A percentile compares a stretch with the other conserved stretches of the same genome.
Evolutionary conservation across 352 stramenopile species (phyloP).

Genomic region (Globisporangium abappressorium): DNA sequence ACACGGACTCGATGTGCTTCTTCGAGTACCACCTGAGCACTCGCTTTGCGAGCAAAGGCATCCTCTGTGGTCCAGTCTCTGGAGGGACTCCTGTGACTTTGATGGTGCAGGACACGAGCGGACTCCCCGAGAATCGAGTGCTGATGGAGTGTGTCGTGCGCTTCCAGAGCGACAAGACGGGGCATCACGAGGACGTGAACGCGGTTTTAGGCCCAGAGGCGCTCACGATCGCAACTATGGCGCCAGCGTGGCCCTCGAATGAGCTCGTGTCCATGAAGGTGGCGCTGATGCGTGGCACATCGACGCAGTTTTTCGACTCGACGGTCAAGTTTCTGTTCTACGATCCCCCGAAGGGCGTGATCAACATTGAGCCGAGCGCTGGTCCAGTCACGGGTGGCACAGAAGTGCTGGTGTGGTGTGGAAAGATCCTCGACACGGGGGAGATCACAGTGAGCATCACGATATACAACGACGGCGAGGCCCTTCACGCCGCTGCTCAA

Average conservation of each 20-base stretch:
- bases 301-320: conserved; percentile 39
- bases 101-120: conserved; percentile 33
- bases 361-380: conserved; percentile 53
- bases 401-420: conserved; percentile 50
- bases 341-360: conserved; percentile 59
- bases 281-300: conserved; percentile 21
- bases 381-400: conserved; percentile 55
- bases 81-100: conserved; percentile 50
- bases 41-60: conserved; percentile 35
- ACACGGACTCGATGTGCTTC: conserved; percentile 56
- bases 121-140: conserved; percentile 36
- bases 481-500: not conserved
- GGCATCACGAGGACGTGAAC: conserved; percentile 25
- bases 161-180: conserved; percentile 39
- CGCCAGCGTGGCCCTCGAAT: conserved; percentile 55
- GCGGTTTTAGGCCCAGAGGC: conserved; percentile 37
- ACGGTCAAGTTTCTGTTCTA: conserved; percentile 69
- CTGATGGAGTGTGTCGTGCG: conserved; percentile 44
- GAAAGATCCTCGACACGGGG: conserved; percentile 63
- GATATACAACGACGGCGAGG: conserved; percentile 18
- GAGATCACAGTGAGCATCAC: conserved; percentile 60
- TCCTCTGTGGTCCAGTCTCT: conserved; percentile 54
- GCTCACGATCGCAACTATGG: conserved; percentile 32
- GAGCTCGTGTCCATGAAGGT: conserved; percentile 47
- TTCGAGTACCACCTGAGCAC: conserved; percentile 69